phyloP scores from a whole-genome alignment of 352 stramenopile species.

The Plasmopara muralis region DNA sequence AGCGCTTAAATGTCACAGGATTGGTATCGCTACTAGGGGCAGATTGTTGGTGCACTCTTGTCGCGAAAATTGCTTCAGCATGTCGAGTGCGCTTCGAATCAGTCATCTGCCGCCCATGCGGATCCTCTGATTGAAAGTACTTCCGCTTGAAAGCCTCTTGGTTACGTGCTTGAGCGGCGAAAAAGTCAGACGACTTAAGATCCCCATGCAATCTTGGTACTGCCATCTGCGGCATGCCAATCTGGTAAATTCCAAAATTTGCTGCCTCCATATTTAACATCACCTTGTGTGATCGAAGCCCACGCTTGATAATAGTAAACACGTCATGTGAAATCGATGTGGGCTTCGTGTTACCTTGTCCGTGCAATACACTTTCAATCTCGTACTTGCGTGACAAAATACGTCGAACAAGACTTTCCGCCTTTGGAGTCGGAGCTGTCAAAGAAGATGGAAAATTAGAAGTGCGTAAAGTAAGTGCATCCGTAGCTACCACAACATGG shows the following conservation, averaged over 20 bases:
- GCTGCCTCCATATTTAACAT: no score
- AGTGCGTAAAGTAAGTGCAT: conserved; percentile 18
- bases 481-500: conserved; percentile 22
- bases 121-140: conserved; percentile 19
- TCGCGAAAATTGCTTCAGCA: conserved; percentile 7
- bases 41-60: conserved; percentile 19
- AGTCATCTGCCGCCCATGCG: conserved; percentile 18
- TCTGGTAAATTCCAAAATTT: no score
- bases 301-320: conserved; percentile 29
- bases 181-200: no score
- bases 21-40: conserved; percentile 10
- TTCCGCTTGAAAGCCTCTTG: conserved; percentile 36
- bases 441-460: conserved; percentile 32
- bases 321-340: conserved; percentile 42
- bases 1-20: conserved; percentile 38
- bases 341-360: conserved; percentile 21
- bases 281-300: conserved; percentile 16
- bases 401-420: conserved; percentile 34
- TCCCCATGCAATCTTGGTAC: no score
- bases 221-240: no score
- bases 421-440: conserved; percentile 33
- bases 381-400: conserved; percentile 48
- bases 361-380: conserved; percentile 33
- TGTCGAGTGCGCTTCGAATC: conserved; percentile 33
- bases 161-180: conserved; percentile 1